These are phyloP conservation scores for Magnusiomyces tetraspermus DNA, from an alignment of 1,139 yeast genomes.

Conservation along the genomic window DNA sequence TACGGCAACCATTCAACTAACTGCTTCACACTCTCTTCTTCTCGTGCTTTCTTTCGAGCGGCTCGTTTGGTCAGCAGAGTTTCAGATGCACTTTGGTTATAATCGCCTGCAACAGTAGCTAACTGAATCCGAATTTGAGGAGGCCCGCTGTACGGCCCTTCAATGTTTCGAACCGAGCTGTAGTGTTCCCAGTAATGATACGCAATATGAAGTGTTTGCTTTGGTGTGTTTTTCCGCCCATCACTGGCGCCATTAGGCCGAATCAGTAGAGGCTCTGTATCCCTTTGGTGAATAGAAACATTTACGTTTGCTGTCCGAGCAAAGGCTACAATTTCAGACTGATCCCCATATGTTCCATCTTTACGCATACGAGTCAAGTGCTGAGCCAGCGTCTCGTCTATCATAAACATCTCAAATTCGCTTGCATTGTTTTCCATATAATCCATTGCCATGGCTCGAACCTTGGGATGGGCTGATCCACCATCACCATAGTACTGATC, in stretches of 20 bases:
- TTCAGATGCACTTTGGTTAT: background rate
- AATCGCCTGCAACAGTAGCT: slow-evolving; percentile 4
- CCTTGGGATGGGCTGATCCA: slow-evolving; percentile 24
- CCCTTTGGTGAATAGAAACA: slow-evolving; percentile 34
- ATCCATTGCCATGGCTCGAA: slow-evolving; percentile 29
- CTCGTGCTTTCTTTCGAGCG: background rate
- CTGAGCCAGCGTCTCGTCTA: slow-evolving; percentile 29
- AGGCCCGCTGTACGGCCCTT: slow-evolving; percentile 34
- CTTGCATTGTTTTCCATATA: slow-evolving; percentile 28
- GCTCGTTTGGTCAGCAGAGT: background rate
- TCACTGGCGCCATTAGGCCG: slow-evolving; percentile 1
- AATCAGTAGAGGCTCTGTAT: slow-evolving; percentile 13
- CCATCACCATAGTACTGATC: slow-evolving; percentile 36
- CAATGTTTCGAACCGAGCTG: slow-evolving; percentile 32
- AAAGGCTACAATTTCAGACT: slow-evolving; percentile 36
- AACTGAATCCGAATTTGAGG: slow-evolving; percentile 20
- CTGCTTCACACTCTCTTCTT: background rate
- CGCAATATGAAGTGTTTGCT: slow-evolving; percentile 30
- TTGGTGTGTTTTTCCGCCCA: background rate
- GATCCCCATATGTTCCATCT: slow-evolving; percentile 37
- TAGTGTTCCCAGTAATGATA: slow-evolving; percentile 39
- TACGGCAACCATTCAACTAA: background rate
- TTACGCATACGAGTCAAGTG: slow-evolving; percentile 32
- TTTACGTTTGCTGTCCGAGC: slow-evolving; percentile 27
- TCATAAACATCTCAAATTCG: slow-evolving; percentile 28